Percentiles rank a stretch among this genome's conserved stretches.
Evolutionary conservation across 805 yeast species (phyloP).

Genomic region (Wickerhamiella kazuoi): DNA sequence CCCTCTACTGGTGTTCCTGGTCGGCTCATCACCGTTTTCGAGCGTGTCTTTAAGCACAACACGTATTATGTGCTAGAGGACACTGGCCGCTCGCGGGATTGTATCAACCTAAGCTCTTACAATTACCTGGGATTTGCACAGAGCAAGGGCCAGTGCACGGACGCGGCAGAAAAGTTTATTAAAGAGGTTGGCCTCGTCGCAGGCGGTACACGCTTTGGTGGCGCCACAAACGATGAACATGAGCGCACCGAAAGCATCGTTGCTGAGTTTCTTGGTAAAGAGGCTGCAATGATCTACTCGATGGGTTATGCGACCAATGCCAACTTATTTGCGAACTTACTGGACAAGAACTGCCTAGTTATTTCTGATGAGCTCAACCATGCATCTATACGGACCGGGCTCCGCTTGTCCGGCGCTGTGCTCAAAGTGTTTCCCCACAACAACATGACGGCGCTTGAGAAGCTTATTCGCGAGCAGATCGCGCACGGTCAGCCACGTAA

Average conservation of each 20-base stretch:
- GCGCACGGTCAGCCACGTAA: constrained; percentile 89
- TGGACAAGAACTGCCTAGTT: constrained; percentile 75
- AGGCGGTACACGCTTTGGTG: constrained; percentile 56
- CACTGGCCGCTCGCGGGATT: constrained; percentile 58
- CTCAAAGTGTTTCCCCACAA: constrained; percentile 87
- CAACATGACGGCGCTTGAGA: constrained; percentile 67
- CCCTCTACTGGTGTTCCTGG: constrained; percentile 98
- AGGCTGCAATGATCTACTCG: constrained; percentile 67
- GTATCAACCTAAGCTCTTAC: constrained; percentile 76
- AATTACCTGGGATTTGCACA: constrained; percentile 96
- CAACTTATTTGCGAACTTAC: constrained; percentile 61
- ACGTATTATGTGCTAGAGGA: constrained; percentile 49
- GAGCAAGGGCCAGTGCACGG: constrained; percentile 81
- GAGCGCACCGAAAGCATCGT: constrained; percentile 52
- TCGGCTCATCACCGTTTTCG: constrained; percentile 64
- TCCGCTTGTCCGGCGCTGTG: constrained; percentile 79
- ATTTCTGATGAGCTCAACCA: constrained; percentile 91
- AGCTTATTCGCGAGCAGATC: constrained; percentile 61
- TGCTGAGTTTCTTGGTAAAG: constrained; percentile 81
- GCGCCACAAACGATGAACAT: constrained; percentile 68
- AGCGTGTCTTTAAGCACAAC: constrained; percentile 35
- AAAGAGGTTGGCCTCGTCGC: constrained; percentile 59
- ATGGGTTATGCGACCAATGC: constrained; percentile 98
- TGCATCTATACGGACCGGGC: constrained; percentile 89
- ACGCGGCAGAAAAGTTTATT: constrained; percentile 44